These are phyloP conservation scores for Krasilnikovozyma curviuscula DNA, from an alignment of 768 basidiomycete genomes.

Conservation along the genomic window DNA sequence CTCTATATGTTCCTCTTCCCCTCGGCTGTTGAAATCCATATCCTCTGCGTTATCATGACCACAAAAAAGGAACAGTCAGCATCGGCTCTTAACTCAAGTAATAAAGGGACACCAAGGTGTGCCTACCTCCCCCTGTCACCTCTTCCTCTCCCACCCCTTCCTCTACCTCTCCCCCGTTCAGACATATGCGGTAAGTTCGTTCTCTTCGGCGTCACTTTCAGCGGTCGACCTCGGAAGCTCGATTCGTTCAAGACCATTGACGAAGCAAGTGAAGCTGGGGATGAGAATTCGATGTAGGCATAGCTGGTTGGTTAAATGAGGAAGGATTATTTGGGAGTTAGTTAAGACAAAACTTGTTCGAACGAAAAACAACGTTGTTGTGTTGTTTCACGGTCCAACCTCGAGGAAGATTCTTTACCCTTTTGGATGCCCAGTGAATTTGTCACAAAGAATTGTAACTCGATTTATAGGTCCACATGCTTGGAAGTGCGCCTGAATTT, in stretches of 20 bases:
- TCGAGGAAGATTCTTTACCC: slow-evolving; percentile 36
- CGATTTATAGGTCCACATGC: slow-evolving; percentile 96
- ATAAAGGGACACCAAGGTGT: too few species aligned
- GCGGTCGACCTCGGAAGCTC: slow-evolving; percentile 76
- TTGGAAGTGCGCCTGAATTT: slow-evolving; percentile 92
- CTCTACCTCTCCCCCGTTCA: slow-evolving; percentile 45
- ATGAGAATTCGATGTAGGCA: slow-evolving; percentile 97
- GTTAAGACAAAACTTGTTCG: not conserved
- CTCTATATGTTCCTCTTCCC: slow-evolving; percentile 6
- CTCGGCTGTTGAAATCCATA: slow-evolving; percentile 13
- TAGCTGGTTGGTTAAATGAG: slow-evolving; percentile 37
- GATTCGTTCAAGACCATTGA: slow-evolving; percentile 88
- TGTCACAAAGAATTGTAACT: slow-evolving; percentile 97
- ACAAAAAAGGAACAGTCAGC: too few species aligned
- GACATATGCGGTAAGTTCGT: slow-evolving; percentile 90
- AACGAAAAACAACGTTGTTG: not conserved
- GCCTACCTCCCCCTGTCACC: slow-evolving; percentile 12
- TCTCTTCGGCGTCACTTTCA: slow-evolving; percentile 86
- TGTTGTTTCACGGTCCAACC: not conserved
- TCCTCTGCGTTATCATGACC: too few species aligned
- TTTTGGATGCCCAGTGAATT: slow-evolving; percentile 98
- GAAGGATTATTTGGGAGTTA: not conserved
- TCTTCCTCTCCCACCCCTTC: slow-evolving; percentile 38
- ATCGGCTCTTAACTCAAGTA: too few species aligned
- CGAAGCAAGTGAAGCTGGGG: slow-evolving; percentile 72